These are phyloP conservation scores for Phytophthora fragariaefolia DNA, from an alignment of 352 stramenopile species.

Conservation along the genomic window DNA sequence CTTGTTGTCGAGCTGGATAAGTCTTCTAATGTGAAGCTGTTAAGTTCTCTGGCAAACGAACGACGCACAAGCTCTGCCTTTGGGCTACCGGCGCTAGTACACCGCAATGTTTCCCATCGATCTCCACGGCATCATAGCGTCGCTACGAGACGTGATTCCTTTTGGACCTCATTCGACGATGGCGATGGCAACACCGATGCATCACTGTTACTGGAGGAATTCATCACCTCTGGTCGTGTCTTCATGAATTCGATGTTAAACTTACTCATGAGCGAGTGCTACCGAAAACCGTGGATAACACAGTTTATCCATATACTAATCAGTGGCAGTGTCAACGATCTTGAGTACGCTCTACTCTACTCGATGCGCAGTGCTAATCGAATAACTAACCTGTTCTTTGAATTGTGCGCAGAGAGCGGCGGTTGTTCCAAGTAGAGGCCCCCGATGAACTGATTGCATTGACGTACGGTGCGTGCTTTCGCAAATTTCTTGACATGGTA, in stretches of 20 bases:
- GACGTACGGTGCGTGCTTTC: conserved; percentile 66
- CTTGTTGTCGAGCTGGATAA: conserved; percentile 78
- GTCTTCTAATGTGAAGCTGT: conserved; percentile 78
- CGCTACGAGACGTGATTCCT: conserved; percentile 47
- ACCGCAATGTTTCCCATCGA: conserved; percentile 53
- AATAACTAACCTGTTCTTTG: conserved; percentile 10
- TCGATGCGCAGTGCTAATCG: too few species aligned
- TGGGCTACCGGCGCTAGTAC: conserved; percentile 43
- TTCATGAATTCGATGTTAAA: conserved; percentile 83
- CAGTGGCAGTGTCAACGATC: conserved; percentile 62
- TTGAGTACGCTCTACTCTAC: too few species aligned
- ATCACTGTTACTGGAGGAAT: conserved; percentile 70
- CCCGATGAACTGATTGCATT: conserved; percentile 56
- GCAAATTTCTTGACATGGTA: conserved; percentile 75
- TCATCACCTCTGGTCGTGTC: conserved; percentile 73
- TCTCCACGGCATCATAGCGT: conserved; percentile 43
- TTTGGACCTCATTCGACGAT: conserved; percentile 50
- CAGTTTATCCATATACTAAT: conserved; percentile 72
- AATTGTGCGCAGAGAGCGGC: conserved; percentile 49
- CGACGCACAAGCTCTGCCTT: conserved; percentile 45
- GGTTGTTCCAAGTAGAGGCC: conserved; percentile 73
- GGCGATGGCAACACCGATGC: conserved; percentile 37
- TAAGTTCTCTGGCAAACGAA: conserved; percentile 78
- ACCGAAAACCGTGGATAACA: conserved; percentile 77
- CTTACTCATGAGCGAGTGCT: conserved; percentile 80